Conservation (phyloP, 495 filamentous ascomycete genomes). For the Penicillium daleae region DNA sequence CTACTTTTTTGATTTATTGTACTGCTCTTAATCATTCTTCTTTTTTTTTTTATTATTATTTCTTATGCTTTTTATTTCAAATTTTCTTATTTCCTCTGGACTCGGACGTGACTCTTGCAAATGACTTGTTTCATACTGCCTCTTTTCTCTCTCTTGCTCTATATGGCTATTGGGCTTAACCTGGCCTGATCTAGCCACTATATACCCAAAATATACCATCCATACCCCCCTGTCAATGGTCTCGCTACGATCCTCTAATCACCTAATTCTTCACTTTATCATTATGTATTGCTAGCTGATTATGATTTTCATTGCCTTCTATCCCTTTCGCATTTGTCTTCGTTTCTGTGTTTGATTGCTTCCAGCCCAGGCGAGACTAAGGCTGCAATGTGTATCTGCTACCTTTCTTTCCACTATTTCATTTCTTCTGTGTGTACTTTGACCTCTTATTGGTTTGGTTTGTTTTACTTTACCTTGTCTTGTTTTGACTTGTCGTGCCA, state of each 20-base stretch:
- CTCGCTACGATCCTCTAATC: slow-evolving; percentile 34
- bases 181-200: slow-evolving; percentile 11
- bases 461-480: slow-evolving; percentile 19
- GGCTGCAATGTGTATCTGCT: not conserved
- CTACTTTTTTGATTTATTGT: slow-evolving; percentile 20
- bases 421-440: slow-evolving; percentile 4
- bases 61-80: not conserved
- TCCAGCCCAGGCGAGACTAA: not conserved
- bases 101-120: slow-evolving; percentile 23
- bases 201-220: slow-evolving; percentile 21
- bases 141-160: slow-evolving; percentile 27
- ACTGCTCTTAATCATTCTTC: slow-evolving; percentile 39
- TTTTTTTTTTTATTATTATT: slow-evolving; percentile 15
- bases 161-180: not conserved
- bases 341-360: not conserved
- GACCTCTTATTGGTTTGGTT: not conserved
- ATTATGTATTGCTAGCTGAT: slow-evolving; percentile 52
- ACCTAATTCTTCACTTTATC: slow-evolving; percentile 30
- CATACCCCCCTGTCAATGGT: slow-evolving; percentile 26
- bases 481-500: slow-evolving; percentile 8
- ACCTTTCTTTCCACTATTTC: slow-evolving; percentile 3
- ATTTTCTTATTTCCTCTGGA: slow-evolving; percentile 12
- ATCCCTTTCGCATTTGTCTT: slow-evolving; percentile 20
- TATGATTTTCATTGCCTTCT: slow-evolving; percentile 38
- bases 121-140: slow-evolving; percentile 27